A percentile compares a stretch with the other conserved stretches of the same genome.
phyloP scores from a whole-genome alignment of 2,329 filamentous ascomycete genomes.

The Arachnomyces sp. region DNA sequence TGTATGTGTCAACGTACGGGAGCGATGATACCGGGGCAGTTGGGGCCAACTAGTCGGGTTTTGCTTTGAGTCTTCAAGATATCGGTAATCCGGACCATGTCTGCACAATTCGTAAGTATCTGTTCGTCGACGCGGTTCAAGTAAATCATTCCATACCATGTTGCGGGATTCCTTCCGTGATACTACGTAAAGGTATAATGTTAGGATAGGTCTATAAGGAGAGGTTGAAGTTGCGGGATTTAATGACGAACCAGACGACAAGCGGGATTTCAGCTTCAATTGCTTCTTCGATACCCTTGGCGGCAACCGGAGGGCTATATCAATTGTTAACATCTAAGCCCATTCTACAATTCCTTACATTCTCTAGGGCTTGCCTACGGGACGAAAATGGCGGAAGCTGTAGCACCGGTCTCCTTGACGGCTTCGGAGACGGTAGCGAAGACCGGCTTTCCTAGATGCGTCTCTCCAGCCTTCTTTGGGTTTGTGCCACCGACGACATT shows the following conservation, averaged over 20 bases:
- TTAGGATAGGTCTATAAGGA: not conserved
- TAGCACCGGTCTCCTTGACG: constrained; percentile 82
- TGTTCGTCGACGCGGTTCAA: not conserved
- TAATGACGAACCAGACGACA: constrained; percentile 62
- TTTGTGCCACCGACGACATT: constrained; percentile 98
- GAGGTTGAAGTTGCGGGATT: constrained; percentile 8
- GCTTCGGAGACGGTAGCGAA: constrained; percentile 85
- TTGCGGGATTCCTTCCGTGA: constrained; percentile 96
- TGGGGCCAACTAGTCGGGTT: constrained; percentile 91
- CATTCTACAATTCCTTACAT: not conserved
- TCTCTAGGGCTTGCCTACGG: constrained; percentile 50
- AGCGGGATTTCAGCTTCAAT: constrained; percentile 87
- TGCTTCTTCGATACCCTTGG: constrained; percentile 93
- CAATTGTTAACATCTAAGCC: constrained; percentile 15
- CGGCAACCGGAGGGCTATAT: constrained; percentile 76
- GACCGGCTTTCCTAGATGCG: constrained; percentile 84
- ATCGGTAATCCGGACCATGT: constrained; percentile 98
- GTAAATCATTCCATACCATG: constrained; percentile 58
- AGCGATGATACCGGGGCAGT: constrained; percentile 96
- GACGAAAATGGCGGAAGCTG: constrained; percentile 90
- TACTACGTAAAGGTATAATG: constrained; percentile 36
- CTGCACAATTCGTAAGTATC: constrained; percentile 37
- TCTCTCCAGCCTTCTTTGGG: constrained; percentile 92
- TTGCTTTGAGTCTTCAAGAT: constrained; percentile 97
- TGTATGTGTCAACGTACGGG: constrained; percentile 39